These are phyloP conservation scores for Diplodia intermedia DNA, from an alignment of 2,329 filamentous ascomycete genomes.

Conservation along the genomic window DNA sequence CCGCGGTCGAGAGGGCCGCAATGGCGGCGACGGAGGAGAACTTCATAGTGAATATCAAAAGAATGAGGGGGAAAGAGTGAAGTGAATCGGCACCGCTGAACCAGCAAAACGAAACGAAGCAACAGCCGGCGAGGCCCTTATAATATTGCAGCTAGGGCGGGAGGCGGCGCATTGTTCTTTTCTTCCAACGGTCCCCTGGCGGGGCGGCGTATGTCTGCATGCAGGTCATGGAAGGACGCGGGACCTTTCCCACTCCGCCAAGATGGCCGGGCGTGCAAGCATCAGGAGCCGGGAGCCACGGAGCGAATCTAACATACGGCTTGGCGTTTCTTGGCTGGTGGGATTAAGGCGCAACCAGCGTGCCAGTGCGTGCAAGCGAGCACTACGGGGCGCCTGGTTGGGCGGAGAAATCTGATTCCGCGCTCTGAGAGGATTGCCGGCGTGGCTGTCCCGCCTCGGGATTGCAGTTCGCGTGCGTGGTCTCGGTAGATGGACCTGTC, in stretches of 20 bases:
- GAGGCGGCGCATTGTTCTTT: constrained; percentile 5
- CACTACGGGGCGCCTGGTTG: constrained; percentile 7
- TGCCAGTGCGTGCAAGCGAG: constrained; percentile 13
- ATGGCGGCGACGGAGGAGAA: constrained; percentile 2
- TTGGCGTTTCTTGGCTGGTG: constrained; percentile 1
- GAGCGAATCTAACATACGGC: constrained; percentile 4
- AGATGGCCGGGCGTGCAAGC: constrained; percentile 4
- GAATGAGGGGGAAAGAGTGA: background rate
- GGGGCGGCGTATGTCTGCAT: constrained; percentile 8
- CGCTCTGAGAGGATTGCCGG: background rate
- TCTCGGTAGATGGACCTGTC: background rate
- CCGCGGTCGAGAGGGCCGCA: constrained; percentile 14
- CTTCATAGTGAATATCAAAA: constrained; percentile 1
- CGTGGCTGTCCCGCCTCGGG: background rate
- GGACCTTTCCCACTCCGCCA: constrained; percentile 9
- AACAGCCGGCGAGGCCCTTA: background rate
- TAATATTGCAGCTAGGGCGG: background rate
- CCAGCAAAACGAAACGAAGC: constrained; percentile 19
- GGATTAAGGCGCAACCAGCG: background rate
- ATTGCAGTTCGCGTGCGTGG: background rate
- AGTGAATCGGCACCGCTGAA: background rate
- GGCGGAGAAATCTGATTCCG: constrained; percentile 25
- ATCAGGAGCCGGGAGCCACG: background rate
- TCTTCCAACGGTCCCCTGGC: constrained; percentile 15
- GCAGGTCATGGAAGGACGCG: constrained; percentile 8